These are phyloP conservation scores for Triticum urartu DNA, from an alignment of 176 grass and related monocot genomes.

Conservation along the genomic window DNA sequence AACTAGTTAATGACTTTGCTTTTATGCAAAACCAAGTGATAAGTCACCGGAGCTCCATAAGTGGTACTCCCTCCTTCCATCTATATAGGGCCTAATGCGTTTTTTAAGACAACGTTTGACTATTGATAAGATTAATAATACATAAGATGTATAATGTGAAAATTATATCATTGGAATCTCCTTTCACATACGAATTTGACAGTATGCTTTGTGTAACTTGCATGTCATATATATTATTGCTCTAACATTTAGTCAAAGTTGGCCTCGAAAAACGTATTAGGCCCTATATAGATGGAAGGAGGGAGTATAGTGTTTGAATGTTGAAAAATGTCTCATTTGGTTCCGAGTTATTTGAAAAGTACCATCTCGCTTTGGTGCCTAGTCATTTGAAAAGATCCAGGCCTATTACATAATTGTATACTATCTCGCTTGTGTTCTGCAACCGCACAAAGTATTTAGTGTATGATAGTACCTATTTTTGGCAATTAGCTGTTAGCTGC, in stretches of 20 bases:
- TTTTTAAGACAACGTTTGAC: no score
- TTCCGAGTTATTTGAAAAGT: not conserved
- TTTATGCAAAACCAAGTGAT: constrained; percentile 5
- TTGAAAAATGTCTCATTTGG: not conserved
- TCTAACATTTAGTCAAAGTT: no score
- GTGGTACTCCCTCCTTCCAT: not conserved
- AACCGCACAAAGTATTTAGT: not conserved
- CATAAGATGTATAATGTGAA: no score
- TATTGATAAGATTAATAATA: no score
- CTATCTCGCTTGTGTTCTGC: not conserved
- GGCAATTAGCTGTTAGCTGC: not conserved
- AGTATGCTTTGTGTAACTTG: no score
- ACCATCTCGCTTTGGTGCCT: not conserved
- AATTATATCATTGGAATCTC: no score
- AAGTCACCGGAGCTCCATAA: not conserved
- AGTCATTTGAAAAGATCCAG: not conserved
- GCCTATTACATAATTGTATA: not conserved
- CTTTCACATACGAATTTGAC: no score
- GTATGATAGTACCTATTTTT: not conserved
- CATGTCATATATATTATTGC: no score
- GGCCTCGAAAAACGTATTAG: no score
- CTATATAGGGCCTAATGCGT: no score
- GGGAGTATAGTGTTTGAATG: not conserved
- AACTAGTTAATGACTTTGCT: constrained; percentile 11
- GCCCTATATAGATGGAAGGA: no score